Conservation (phyloP, 495 filamentous ascomycete species). For the Podospora conica region DNA sequence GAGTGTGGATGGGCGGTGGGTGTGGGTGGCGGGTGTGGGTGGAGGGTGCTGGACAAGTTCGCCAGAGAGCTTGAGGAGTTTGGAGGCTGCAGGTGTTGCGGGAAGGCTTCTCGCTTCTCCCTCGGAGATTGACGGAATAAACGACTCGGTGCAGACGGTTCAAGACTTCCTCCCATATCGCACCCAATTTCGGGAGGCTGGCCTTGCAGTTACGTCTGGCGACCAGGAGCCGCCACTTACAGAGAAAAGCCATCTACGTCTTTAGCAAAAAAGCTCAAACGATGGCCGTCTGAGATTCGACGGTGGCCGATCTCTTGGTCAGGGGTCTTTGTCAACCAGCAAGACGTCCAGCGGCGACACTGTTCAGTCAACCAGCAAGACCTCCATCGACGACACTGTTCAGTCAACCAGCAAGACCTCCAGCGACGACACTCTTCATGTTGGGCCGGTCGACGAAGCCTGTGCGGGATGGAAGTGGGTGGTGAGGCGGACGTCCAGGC, state of each 20-base stretch:
- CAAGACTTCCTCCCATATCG: slow-evolving; percentile 40
- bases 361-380: too few species aligned
- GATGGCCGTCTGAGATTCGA: slow-evolving; percentile 5
- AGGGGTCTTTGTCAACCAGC: slow-evolving; percentile 1
- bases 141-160: slow-evolving; percentile 38
- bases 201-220: slow-evolving; percentile 44
- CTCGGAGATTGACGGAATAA: slow-evolving; percentile 23
- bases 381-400: too few species aligned
- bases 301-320: slow-evolving; percentile 1
- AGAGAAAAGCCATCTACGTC: neutral
- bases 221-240: slow-evolving; percentile 29
- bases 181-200: slow-evolving; percentile 40
- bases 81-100: slow-evolving; percentile 22
- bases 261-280: neutral
- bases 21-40: too few species aligned
- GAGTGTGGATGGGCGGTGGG: too few species aligned
- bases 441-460: neutral
- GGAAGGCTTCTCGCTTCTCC: slow-evolving; percentile 26
- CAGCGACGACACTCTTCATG: slow-evolving; percentile 13
- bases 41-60: slow-evolving; percentile 30
- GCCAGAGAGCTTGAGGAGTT: slow-evolving; percentile 38
- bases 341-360: too few species aligned
- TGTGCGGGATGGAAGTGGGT: neutral
- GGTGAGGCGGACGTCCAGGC: too few species aligned
- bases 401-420: slow-evolving; percentile 13